phyloP scores from a whole-genome alignment of 1,284 basidiomycete genomes.

The Cutaneotrichosporon mucoides region DNA sequence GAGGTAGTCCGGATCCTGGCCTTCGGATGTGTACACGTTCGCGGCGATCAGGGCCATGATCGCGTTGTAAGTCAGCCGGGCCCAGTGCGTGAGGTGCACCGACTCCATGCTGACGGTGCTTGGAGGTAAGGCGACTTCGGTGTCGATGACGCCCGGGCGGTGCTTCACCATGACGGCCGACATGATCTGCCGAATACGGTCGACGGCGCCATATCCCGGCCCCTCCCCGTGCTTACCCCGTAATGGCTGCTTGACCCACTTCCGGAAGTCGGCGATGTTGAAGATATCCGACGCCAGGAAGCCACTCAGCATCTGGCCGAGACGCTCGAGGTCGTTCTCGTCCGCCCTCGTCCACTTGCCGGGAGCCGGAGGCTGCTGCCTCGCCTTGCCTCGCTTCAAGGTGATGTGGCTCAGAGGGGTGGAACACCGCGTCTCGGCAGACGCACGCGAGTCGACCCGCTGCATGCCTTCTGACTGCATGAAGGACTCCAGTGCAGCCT shows the following conservation, averaged over 20 bases:
- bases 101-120: constrained; percentile 59
- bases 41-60: constrained; percentile 67
- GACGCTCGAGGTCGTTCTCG: constrained; percentile 61
- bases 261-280: constrained; percentile 31
- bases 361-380: neutral
- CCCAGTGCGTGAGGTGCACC: constrained; percentile 66
- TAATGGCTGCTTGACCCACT: constrained; percentile 56
- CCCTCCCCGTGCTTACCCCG: constrained; percentile 52
- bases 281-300: constrained; percentile 63
- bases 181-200: constrained; percentile 67
- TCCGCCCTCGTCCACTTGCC: constrained; percentile 56
- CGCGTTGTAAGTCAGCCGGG: constrained; percentile 73
- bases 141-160: constrained; percentile 66
- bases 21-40: constrained; percentile 63
- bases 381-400: neutral
- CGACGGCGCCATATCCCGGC: constrained; percentile 61
- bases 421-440: neutral
- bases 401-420: neutral
- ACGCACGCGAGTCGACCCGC: constrained; percentile 8
- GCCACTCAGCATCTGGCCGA: constrained; percentile 66
- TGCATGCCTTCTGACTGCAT: constrained; percentile 15
- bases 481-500: constrained; percentile 21
- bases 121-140: constrained; percentile 60
- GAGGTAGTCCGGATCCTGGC: constrained; percentile 45
- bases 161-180: constrained; percentile 71